Base-by-base conservation (phyloP, 805 yeast genomes). In the Yamadazyma sp. region DNA sequence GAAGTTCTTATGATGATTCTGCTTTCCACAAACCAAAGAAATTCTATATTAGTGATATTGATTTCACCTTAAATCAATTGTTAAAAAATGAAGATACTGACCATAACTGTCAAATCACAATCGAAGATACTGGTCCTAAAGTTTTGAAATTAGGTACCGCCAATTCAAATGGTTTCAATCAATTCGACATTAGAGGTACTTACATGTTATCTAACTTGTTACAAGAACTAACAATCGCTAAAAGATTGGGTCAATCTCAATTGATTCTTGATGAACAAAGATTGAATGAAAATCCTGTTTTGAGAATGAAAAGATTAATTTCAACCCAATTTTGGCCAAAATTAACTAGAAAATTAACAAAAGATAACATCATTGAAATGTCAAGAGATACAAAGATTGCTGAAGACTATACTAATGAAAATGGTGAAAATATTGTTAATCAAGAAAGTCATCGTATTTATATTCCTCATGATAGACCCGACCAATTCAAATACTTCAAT, bases 181-280 rank as follows among this genome's bases (percentile, higher is more conserved):
- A 76, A 47, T 74, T 75, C 36, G 85, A 81, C 41, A 72, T 88
- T 37, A 65, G 95, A 40, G 97, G 97, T 3, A 88, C 96, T 0
- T 88, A 88, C 53, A 84, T 84, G 89, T 62, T 88, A 31, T 81
- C 93, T 0, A 89, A 89, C 57, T 60, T 89, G 25, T 68, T 88
- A 37, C 96, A 88, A 62, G 97, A 88, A 58, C 68, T 88, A 45
- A 86, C 96, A 0, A 78, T 87, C 42, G 96, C 96, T 10, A 78
- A 84, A 53, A 66, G 83, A 38, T 75, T 80, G 55, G 95, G 95
- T 7, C 71, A 91, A 43, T 79, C 77, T 43, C 83, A 79, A 51
- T 78, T 87, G 69, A 69, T 85, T 32, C 60, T 88, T 40, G 96
- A 87, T 56, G 96, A 88, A 55, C 82, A 80, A 7, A 62, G 95